Evolutionary conservation across 1,284 basidiomycete species (phyloP), one percentile per base, ranked within the genome.

Genomic region (Termitomyces sp.): DNA sequence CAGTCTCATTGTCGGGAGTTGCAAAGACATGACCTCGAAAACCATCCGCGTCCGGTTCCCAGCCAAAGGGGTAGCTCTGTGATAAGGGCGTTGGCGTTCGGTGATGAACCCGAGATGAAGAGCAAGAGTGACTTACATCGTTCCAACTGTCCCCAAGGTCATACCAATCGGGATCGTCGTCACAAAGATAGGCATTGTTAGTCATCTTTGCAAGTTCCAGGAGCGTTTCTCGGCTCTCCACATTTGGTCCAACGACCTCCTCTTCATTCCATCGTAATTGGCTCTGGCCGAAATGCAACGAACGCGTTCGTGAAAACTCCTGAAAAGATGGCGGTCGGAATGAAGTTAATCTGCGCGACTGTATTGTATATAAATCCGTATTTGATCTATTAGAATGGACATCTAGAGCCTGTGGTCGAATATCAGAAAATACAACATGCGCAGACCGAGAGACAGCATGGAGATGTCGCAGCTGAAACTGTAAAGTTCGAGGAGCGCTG

Each of bases 191-290:
- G 33, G 97, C 94, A 66, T 97, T 92, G 62, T 86, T 90, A 28
- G 92, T 84, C 92, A 99, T 98, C 79, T 94, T 97, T 19, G 94
- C 96, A 39, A 99, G 79, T 28, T 84, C 75, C 12, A 91, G 76
- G 21, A 99, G 72, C 1, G 92, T 91, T 58, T 88, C 81, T 15
- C 92, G 79, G 59, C 83, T 83, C 46, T 86, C 82, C 13, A 91
- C 78, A 67, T 98, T 83, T n/a, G 88, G 89, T 0, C 73, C 84
- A 4, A 70, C 31, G 3, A 86, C 68, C 54, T 83, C 81, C 10
- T 83, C 79, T 64, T 83, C 80, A 9, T 82, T 75, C 88, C 89
- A 91, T 5, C 72, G 67, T 44, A 85, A 63, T 28, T 73, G 68
- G 55, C 71, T 81, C 60, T 83, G 76, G 7, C 72, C 74, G 53